Base-by-base conservation (phyloP, 441 rosid species). In the Flueggea neowawraea region DNA sequence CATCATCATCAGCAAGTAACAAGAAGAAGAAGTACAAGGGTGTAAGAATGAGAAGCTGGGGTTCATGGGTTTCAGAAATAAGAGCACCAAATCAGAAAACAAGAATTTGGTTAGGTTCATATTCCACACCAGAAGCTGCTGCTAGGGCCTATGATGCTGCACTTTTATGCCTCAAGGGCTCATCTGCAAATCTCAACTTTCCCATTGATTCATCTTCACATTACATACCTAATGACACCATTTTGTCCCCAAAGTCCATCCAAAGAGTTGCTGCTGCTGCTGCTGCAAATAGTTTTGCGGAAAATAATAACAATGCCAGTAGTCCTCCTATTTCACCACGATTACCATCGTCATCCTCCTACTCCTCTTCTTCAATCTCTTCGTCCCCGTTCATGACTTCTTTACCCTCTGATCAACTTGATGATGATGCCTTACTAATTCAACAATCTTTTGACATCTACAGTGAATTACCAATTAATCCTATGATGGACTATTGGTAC, bases 111-210 rank as follows among this genome's bases (percentile, higher is more conserved):
- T 71, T 95, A 43, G 99, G 99, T 12, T 95, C 97, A 57, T 91
- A 95, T 70, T 91, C 99, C 7, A 91, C 97, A 0, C 66, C 97
- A 31, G 99, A 95, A 75, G 97, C 95, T 3, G 99, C 97, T 0
- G 99, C 97, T 6, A 73, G 99, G 74, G 99, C 99, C 60, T 95
- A 95, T 16, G 99, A 95, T 57, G 97, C 97, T 45, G 99, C 97
- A 0, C 94, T 89, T 41, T 59, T 94, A 16, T 95, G 99, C 73
- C 91, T 95, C 49, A 89, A 84, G 73, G 99, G 99, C 55, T 68
- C 96, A 4, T 76, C 94, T 0, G 96, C 98, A 16, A 86, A 78
- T 71, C 85, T 95, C 66, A 95, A 95, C 87, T 95, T 95, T 77
- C 97, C 97, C 5, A 62, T 57, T 52, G 12, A 65, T 41, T 57